Conservation (phyloP, 2,329 filamentous ascomycete species). For the Calonectria multiphialidica region DNA sequence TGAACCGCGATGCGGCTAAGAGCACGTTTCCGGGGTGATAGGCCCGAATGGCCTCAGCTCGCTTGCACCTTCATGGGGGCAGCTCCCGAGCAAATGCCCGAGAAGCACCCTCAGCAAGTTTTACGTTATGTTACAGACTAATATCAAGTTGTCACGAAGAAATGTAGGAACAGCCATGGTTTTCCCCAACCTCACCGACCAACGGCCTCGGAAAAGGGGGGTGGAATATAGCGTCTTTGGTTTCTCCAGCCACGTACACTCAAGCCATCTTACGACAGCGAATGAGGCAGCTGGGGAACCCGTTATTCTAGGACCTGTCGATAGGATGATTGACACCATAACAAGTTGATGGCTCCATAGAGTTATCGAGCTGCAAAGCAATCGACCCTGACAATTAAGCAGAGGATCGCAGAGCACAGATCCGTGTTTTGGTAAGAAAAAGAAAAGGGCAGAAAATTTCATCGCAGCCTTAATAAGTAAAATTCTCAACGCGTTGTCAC, state of each 20-base stretch:
- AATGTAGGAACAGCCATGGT: constrained; percentile 84
- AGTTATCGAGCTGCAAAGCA: constrained; percentile 86
- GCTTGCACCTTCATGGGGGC: background rate
- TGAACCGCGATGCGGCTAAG: background rate
- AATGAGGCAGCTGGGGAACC: constrained; percentile 73
- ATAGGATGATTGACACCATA: constrained; percentile 91
- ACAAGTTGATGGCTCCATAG: constrained; percentile 80
- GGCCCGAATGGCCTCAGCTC: constrained; percentile 23
- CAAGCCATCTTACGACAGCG: constrained; percentile 70
- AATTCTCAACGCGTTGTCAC: constrained; percentile 28
- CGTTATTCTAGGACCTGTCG: constrained; percentile 93
- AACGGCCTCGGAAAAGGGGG: constrained; percentile 90
- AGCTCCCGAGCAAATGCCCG: background rate
- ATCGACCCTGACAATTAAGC: constrained; percentile 75
- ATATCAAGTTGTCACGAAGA: background rate
- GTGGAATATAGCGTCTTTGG: constrained; percentile 87
- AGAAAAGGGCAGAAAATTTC: constrained; percentile 53
- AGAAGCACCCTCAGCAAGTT: background rate
- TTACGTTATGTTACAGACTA: background rate
- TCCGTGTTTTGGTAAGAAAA: constrained; percentile 68
- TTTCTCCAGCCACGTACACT: constrained; percentile 70
- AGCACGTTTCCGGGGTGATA: background rate
- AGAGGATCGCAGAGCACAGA: constrained; percentile 89
- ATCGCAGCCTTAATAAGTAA: constrained; percentile 41
- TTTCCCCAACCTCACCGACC: constrained; percentile 91